A percentile compares a stretch with the other conserved stretches of the same genome.
These are phyloP conservation scores for Lyophyllum atratum DNA, from an alignment of 768 basidiomycete species.

Conservation along the genomic window DNA sequence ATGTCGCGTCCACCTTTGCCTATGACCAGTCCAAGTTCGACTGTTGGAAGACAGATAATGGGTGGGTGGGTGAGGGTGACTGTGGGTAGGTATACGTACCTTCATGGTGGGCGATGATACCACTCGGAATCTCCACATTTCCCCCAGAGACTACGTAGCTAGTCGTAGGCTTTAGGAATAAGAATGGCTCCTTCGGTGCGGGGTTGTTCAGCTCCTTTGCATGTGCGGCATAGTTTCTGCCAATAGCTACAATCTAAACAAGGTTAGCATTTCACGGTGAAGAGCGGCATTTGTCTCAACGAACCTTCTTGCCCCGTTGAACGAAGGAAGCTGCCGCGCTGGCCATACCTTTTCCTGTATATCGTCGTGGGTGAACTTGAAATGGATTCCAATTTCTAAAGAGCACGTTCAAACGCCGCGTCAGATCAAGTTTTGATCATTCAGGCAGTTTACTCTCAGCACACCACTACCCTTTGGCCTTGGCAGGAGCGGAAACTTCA, in stretches of 20 bases:
- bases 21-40: slow-evolving; percentile 97
- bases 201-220: slow-evolving; percentile 91
- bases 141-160: slow-evolving; percentile 82
- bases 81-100: slow-evolving; percentile 43
- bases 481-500: background rate
- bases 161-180: slow-evolving; percentile 96
- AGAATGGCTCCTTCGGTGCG: slow-evolving; percentile 92
- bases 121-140: slow-evolving; percentile 81
- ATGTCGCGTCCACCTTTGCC: slow-evolving; percentile 88
- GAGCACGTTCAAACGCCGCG: slow-evolving; percentile 4
- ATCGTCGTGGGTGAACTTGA: background rate
- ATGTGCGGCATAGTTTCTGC: slow-evolving; percentile 91
- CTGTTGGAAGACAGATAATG: slow-evolving; percentile 34
- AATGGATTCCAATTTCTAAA: background rate
- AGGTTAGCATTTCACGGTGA: background rate
- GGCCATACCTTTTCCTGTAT: background rate
- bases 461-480: background rate
- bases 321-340: slow-evolving; percentile 32
- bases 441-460: background rate
- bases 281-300: background rate
- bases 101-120: slow-evolving; percentile 89
- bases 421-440: slow-evolving; percentile 9
- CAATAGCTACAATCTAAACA: slow-evolving; percentile 87
- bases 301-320: slow-evolving; percentile 39
- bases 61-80: background rate